Evolutionary conservation across 1,139 yeast species (phyloP).

Genomic region (Taphrina wiesneri): DNA sequence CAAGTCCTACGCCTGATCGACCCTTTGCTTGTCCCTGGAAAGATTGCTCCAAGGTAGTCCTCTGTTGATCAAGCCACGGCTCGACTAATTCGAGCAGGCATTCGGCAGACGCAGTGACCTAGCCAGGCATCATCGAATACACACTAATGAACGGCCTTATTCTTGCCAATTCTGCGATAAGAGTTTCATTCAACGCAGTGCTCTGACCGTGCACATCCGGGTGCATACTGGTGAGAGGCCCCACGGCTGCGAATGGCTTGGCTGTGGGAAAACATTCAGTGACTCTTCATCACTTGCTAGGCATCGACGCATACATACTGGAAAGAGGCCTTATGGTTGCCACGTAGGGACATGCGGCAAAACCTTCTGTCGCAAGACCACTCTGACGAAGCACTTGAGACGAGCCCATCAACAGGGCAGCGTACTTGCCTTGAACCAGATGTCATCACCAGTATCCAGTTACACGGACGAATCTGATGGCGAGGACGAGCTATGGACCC

Average conservation of each 20-base stretch:
- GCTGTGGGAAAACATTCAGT: conserved; percentile 40
- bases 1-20: conserved; percentile 7
- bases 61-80: too few species aligned
- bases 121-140: conserved; percentile 58
- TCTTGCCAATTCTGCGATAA: conserved; percentile 72
- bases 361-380: conserved; percentile 43
- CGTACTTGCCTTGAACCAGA: conserved; percentile 3
- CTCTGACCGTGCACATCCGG: conserved; percentile 66
- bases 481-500: conserved; percentile 9
- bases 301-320: conserved; percentile 47
- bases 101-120: conserved; percentile 39
- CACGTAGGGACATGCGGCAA: conserved; percentile 66
- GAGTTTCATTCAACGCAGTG: conserved; percentile 63
- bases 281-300: conserved; percentile 36
- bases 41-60: conserved; percentile 33
- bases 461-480: conserved; percentile 1
- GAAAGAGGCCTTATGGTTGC: conserved; percentile 70
- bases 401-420: conserved; percentile 33
- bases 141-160: conserved; percentile 63
- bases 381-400: conserved; percentile 36
- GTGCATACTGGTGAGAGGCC: conserved; percentile 95
- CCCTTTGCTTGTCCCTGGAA: conserved; percentile 37
- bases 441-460: not conserved
- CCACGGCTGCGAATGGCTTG: conserved; percentile 67
- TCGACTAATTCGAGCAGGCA: conserved; percentile 29